Evolutionary conservation across 805 yeast genomes (phyloP).

Genomic region (Starmerella bombi): DNA sequence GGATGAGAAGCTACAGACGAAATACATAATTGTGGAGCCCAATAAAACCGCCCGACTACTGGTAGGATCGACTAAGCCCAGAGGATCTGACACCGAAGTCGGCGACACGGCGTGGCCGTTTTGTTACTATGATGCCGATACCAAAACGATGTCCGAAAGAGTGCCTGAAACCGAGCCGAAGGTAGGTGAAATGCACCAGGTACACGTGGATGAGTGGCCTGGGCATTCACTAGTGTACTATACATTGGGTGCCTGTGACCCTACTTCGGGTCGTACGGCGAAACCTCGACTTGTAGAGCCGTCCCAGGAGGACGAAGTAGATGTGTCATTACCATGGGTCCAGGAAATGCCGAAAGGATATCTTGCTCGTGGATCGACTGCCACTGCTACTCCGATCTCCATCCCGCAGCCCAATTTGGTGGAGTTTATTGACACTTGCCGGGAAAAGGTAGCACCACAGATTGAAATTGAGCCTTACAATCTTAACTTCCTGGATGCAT

Average conservation of each 20-base stretch:
- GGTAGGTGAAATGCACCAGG: conserved; percentile 59
- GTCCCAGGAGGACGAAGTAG: conserved; percentile 15
- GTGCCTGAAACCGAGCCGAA: neutral
- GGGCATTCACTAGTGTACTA: conserved; percentile 56
- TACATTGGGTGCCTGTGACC: conserved; percentile 24
- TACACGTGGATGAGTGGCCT: conserved; percentile 45
- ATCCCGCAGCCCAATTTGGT: conserved; percentile 34
- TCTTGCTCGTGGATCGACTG: conserved; percentile 62
- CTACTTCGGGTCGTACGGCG: neutral
- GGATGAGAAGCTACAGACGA: neutral
- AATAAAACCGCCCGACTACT: neutral
- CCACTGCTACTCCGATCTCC: conserved; percentile 55
- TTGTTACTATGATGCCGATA: conserved; percentile 64
- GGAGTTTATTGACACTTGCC: conserved; percentile 42
- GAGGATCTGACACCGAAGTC: neutral
- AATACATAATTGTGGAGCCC: too few relatives aligned
- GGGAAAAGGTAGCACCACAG: conserved; percentile 38
- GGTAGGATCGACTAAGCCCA: too few relatives aligned
- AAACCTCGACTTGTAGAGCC: conserved; percentile 10
- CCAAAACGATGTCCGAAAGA: conserved; percentile 33
- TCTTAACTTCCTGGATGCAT: conserved; percentile 72
- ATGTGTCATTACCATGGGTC: conserved; percentile 40
- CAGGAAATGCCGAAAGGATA: conserved; percentile 71
- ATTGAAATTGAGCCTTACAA: conserved; percentile 45
- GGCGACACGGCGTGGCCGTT: conserved; percentile 43